A percentile compares a stretch with the other conserved stretches of the same genome.
phyloP scores from a whole-genome alignment of 306 rosid genomes.

The Astragalus glycyphyllos region DNA sequence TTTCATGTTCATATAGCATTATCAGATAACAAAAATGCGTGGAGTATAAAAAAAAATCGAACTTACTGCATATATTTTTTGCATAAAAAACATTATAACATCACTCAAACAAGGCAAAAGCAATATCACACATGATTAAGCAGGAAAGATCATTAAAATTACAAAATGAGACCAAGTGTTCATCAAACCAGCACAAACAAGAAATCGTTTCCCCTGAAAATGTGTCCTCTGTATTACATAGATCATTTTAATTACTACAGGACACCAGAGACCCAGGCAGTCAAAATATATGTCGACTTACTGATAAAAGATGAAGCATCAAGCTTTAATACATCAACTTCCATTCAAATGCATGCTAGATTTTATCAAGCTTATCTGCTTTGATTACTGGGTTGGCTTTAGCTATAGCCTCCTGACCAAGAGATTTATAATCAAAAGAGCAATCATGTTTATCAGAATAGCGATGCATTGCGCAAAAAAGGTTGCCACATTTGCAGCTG shows the following conservation, averaged over 20 bases:
- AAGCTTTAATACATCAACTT: slow-evolving; percentile 43
- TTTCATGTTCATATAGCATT: background rate
- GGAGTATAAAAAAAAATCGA: background rate
- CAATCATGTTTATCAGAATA: slow-evolving; percentile 77
- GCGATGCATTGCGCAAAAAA: slow-evolving; percentile 70
- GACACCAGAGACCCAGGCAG: slow-evolving; percentile 55
- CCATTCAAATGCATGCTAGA: slow-evolving; percentile 51
- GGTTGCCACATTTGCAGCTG: slow-evolving; percentile 74
- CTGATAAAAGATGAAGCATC: slow-evolving; percentile 47
- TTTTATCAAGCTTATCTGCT: slow-evolving; percentile 83
- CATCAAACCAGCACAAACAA: slow-evolving; percentile 66
- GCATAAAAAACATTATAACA: slow-evolving; percentile 9
- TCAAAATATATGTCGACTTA: slow-evolving; percentile 46
- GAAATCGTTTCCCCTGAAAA: slow-evolving; percentile 51
- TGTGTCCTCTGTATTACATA: slow-evolving; percentile 51
- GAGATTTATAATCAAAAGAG: slow-evolving; percentile 61
- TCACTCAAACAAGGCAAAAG: slow-evolving; percentile 15
- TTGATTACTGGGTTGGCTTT: slow-evolving; percentile 80
- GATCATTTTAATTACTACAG: slow-evolving; percentile 46
- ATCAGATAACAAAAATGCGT: background rate
- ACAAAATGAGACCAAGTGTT: slow-evolving; percentile 52
- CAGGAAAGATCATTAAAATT: slow-evolving; percentile 41
- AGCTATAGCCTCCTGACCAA: slow-evolving; percentile 72
- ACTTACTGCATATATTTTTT: background rate
- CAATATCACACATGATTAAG: slow-evolving; percentile 31